These are phyloP conservation scores for Nidularia sp. DNA, from an alignment of 768 basidiomycete species.

Conservation along the genomic window DNA sequence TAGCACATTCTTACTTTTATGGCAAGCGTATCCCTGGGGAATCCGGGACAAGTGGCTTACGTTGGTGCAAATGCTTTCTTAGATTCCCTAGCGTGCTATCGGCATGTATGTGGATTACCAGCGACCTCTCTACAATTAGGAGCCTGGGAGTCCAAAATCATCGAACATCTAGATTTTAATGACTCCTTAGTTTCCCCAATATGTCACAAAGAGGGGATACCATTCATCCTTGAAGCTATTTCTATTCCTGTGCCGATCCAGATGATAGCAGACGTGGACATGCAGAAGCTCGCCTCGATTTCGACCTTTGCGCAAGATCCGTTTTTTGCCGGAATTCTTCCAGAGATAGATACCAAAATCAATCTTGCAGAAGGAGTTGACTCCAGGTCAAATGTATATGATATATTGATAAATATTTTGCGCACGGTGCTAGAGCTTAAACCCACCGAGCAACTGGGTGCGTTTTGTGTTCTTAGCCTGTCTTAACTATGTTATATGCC, in stretches of 20 bases:
- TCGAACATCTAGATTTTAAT: constrained; percentile 4
- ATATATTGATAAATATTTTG: constrained; percentile 14
- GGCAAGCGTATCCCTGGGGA: constrained; percentile 11
- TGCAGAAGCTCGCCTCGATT: constrained; percentile 3
- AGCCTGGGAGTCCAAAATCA: constrained; percentile 14
- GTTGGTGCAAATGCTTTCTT: constrained; percentile 14
- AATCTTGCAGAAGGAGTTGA: not conserved
- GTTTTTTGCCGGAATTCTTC: not conserved
- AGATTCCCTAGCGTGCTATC: constrained; percentile 10
- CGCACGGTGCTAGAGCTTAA: constrained; percentile 21
- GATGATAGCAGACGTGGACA: constrained; percentile 13
- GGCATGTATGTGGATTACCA: constrained; percentile 5
- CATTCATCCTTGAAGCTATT: constrained; percentile 14
- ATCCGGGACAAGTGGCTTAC: constrained; percentile 14
- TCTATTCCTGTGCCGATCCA: constrained; percentile 8
- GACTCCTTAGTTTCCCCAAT: constrained; percentile 6
- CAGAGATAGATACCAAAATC: not conserved
- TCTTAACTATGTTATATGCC: not conserved
- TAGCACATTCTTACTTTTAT: not conserved
- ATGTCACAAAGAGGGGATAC: constrained; percentile 13
- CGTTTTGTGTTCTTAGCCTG: not conserved
- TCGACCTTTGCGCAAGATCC: constrained; percentile 1
- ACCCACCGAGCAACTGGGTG: constrained; percentile 21
- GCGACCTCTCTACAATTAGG: constrained; percentile 13
- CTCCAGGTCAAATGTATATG: constrained; percentile 8